These are phyloP conservation scores for Colletotrichum graminicola DNA, from an alignment of 2,329 filamentous ascomycete species.

Conservation along the genomic window DNA sequence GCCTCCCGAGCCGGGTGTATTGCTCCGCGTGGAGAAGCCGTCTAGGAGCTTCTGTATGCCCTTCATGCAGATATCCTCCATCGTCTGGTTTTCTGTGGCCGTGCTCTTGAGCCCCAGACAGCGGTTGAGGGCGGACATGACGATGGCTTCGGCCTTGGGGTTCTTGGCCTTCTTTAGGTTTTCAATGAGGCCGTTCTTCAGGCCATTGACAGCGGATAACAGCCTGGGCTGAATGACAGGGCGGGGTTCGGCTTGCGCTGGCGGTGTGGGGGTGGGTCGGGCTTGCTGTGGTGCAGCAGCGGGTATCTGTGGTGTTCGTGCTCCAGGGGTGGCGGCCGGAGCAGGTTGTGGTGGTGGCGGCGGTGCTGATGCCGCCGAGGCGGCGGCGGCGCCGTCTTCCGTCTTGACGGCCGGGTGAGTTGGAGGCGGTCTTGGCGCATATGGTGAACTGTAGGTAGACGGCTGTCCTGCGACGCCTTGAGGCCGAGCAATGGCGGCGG, in stretches of 20 bases:
- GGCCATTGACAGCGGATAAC: conserved; percentile 56
- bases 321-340: conserved; percentile 30
- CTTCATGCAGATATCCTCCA: conserved; percentile 62
- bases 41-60: conserved; percentile 58
- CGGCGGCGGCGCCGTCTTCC: conserved; percentile 40
- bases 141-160: conserved; percentile 60
- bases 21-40: conserved; percentile 55
- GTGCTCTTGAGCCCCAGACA: conserved; percentile 61
- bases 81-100: conserved; percentile 58
- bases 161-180: conserved; percentile 59
- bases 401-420: conserved; percentile 42
- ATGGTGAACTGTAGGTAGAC: conserved; percentile 50
- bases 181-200: conserved; percentile 61
- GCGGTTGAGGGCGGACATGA: conserved; percentile 66
- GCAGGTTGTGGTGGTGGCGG: conserved; percentile 28
- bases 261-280: conserved; percentile 37
- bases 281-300: conserved; percentile 36
- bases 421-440: conserved; percentile 47
- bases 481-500: conserved; percentile 42
- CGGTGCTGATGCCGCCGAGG: conserved; percentile 29
- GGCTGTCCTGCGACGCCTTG: conserved; percentile 44
- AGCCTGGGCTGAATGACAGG: conserved; percentile 60
- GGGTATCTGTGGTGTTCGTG: conserved; percentile 36
- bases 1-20: conserved; percentile 49
- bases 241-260: conserved; percentile 43